Base-by-base conservation (phyloP, 306 rosid species). In the Cucurbita maxima region DNA sequence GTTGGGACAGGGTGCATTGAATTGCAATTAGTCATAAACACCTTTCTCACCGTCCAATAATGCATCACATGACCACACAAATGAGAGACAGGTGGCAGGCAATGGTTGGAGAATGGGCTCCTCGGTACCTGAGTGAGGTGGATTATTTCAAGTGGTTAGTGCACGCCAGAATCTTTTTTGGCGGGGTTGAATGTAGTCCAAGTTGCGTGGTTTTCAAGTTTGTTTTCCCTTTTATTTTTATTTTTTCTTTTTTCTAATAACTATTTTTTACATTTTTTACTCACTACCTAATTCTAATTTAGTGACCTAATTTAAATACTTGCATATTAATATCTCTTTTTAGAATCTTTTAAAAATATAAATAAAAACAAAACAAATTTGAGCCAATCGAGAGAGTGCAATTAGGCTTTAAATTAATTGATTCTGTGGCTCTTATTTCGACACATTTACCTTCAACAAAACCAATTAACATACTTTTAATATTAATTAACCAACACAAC, bases 161-260 rank as follows among this genome's bases (percentile, higher is more conserved):
- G 89, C 95, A 90, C 90, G 95, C 95, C 87, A 82, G 83, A 90
- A 90, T 84, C 89, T 79, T 90, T 80, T 74, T 13, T 53, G 64
- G 43, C 58, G 81, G 76, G 76, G 68, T 78, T 80, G 75, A 76
- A 73, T 25, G 60, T 4, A 54, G 71, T 78, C 77, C 83, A 79
- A 82, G 77, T 88, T 85, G 89, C 88, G 86, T 86, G 83, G 75
- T 77, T 86, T 87, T 83, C 81, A 88, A 86, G 89, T 81, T 50
- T 50, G 54, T 50, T 50, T 50, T 5, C 1, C 18, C 18, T 0
- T 1, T 14, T 14, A 5, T 14, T 9, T 9, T 44, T 2, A 9
- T 44, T 48, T 1, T 13, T 48, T 48, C 0, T 48, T 5, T 50
- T 14, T 50, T 1, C 1, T 13, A 4, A 3, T 48, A 12, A 13